Percentiles rank a stretch among this genome's conserved stretches.
phyloP scores from a whole-genome alignment of 2,329 filamentous ascomycete species.

The Aspergillus japonicus region DNA sequence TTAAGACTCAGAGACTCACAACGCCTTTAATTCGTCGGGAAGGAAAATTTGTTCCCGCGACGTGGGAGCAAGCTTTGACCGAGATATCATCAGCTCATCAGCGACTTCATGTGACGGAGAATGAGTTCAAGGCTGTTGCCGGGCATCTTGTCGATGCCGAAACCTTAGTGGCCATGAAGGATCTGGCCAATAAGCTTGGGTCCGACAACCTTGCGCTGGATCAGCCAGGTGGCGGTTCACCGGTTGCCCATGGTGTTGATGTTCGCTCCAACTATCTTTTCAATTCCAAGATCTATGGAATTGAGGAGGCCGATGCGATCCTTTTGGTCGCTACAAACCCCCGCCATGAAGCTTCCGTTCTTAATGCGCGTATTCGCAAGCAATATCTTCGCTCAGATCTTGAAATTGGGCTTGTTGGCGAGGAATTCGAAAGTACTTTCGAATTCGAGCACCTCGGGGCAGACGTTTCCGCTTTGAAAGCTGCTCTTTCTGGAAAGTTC shows the following conservation, averaged over 20 bases:
- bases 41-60: conserved; percentile 85
- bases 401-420: conserved; percentile 86
- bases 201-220: conserved; percentile 95
- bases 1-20: conserved; percentile 93
- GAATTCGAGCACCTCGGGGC: conserved; percentile 88
- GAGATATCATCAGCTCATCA: conserved; percentile 82
- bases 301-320: conserved; percentile 90
- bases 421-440: conserved; percentile 90
- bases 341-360: conserved; percentile 87
- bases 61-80: conserved; percentile 92
- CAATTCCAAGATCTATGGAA: conserved; percentile 91
- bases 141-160: conserved; percentile 90
- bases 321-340: conserved; percentile 94
- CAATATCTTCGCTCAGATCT: conserved; percentile 96
- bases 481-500: conserved; percentile 79
- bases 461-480: conserved; percentile 77
- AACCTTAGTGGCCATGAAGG: conserved; percentile 93
- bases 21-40: conserved; percentile 86
- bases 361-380: conserved; percentile 96
- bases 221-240: conserved; percentile 77
- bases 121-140: conserved; percentile 94
- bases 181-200: conserved; percentile 91
- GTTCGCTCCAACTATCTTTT: conserved; percentile 93
- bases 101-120: conserved; percentile 75
- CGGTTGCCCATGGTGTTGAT: conserved; percentile 88